Conservation (phyloP, 768 basidiomycete genomes). For the Amanita molliuscula region DNA sequence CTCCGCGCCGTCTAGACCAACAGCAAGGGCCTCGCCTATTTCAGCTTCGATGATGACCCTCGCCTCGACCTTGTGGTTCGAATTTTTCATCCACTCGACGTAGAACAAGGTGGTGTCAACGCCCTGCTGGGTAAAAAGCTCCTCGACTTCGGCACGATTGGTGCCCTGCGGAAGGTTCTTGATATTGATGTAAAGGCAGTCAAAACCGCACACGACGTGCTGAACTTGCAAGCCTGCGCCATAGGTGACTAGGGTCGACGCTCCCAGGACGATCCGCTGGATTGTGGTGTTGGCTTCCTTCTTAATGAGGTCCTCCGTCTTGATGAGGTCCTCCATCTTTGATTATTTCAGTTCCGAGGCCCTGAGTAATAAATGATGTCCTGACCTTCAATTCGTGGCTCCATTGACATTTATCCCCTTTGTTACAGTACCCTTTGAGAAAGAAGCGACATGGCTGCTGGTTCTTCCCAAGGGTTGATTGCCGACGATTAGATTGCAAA, state of each 20-base stretch:
- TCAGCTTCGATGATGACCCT: conserved; percentile 32
- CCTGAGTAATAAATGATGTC: neutral
- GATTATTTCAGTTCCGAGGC: neutral
- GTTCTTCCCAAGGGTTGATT: neutral
- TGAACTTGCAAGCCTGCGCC: conserved; percentile 38
- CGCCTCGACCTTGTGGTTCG: conserved; percentile 23
- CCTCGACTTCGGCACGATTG: conserved; percentile 26
- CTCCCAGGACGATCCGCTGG: conserved; percentile 32
- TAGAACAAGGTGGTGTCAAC: conserved; percentile 23
- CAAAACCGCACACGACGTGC: conserved; percentile 38
- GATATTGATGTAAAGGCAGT: conserved; percentile 38
- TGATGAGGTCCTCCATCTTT: neutral
- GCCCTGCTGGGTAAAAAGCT: conserved; percentile 36
- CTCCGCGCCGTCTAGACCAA: conserved; percentile 34
- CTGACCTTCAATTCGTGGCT: neutral
- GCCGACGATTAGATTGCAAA: no score
- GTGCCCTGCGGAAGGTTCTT: conserved; percentile 34
- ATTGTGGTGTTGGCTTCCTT: conserved; percentile 32
- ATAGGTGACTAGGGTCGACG: conserved; percentile 36
- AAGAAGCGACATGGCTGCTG: neutral
- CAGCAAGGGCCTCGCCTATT: conserved; percentile 28
- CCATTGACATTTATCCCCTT: neutral
- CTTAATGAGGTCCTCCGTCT: conserved; percentile 6
- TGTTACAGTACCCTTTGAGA: neutral
- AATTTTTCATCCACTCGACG: conserved; percentile 21